Evolutionary conservation across 139 green algal species (phyloP).

Genomic region (Coelastrella sp.): DNA sequence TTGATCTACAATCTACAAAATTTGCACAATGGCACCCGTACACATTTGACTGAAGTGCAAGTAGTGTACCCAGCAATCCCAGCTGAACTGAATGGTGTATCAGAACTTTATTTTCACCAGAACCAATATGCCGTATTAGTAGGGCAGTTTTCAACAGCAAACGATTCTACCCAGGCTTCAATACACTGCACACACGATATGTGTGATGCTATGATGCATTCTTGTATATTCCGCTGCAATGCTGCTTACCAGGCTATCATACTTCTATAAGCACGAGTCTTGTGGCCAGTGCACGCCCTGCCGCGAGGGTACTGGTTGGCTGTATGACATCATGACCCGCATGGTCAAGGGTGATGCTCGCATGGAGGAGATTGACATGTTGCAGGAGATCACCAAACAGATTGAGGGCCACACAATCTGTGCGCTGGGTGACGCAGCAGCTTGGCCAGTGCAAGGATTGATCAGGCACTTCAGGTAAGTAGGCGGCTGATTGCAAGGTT

Average conservation of each 20-base stretch:
- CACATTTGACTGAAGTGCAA: neutral
- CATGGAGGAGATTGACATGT: conserved; percentile 99
- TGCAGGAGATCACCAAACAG: conserved; percentile 97
- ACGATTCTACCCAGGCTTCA: neutral
- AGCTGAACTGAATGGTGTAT: too few species aligned
- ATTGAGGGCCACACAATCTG: conserved; percentile 98
- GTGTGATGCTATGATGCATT: neutral
- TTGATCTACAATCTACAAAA: conserved; percentile 61
- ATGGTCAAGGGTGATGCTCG: conserved; percentile 83
- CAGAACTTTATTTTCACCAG: neutral
- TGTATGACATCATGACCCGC: conserved; percentile 93
- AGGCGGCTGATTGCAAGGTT: neutral
- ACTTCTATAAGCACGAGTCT: conserved; percentile 99
- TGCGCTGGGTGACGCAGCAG: conserved; percentile 96
- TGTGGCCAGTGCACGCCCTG: conserved; percentile 99
- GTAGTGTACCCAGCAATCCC: neutral
- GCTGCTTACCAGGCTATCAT: conserved; percentile 78
- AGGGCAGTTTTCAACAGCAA: neutral
- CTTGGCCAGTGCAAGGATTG: conserved; percentile 96
- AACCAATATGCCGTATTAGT: neutral
- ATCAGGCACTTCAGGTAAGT: conserved; percentile 94
- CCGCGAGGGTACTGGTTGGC: conserved; percentile 94
- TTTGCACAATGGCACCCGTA: conserved; percentile 51
- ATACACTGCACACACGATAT: neutral
- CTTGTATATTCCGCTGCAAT: too few species aligned